A percentile compares a stretch with the other conserved stretches of the same genome.
Conservation (phyloP, 1,284 basidiomycete species). For the Pyrrhoderma noxium region DNA sequence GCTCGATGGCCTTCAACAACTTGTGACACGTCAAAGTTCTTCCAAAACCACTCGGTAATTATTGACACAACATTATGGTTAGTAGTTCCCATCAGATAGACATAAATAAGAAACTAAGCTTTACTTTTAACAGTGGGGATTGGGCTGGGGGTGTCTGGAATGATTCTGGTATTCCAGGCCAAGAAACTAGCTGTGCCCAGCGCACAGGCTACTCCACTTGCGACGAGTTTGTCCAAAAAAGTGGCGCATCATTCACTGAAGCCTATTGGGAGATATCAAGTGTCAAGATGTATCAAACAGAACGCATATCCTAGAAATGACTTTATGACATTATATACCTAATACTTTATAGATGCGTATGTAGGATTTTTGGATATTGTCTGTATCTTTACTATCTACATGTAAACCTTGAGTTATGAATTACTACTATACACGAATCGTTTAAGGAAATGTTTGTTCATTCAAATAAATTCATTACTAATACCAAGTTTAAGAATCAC, state of each 20-base stretch:
- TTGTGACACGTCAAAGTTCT: constrained; percentile 72
- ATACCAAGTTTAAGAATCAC: background rate
- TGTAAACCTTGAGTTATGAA: too few relatives aligned
- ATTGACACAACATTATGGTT: constrained; percentile 79
- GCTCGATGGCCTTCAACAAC: constrained; percentile 64
- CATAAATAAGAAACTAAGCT: background rate
- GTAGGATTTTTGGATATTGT: background rate
- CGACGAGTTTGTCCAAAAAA: constrained; percentile 62
- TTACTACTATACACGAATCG: too few relatives aligned
- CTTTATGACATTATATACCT: background rate
- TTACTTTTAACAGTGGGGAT: constrained; percentile 56
- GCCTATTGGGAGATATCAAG: constrained; percentile 79
- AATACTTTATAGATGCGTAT: background rate
- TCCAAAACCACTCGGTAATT: constrained; percentile 68
- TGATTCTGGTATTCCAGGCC: constrained; percentile 63
- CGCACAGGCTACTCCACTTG: constrained; percentile 76
- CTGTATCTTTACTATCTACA: too few relatives aligned
- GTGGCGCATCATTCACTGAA: constrained; percentile 63
- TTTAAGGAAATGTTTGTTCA: too few relatives aligned
- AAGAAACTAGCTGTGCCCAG: constrained; percentile 75
- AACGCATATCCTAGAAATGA: constrained; percentile 10
- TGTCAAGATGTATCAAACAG: constrained; percentile 56
- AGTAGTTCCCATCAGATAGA: constrained; percentile 25
- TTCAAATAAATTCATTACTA: too few relatives aligned
- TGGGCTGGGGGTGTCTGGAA: constrained; percentile 83